Evolutionary conservation across 2,329 filamentous ascomycete species (phyloP).

Genomic region (Aspergillus floridensis): DNA sequence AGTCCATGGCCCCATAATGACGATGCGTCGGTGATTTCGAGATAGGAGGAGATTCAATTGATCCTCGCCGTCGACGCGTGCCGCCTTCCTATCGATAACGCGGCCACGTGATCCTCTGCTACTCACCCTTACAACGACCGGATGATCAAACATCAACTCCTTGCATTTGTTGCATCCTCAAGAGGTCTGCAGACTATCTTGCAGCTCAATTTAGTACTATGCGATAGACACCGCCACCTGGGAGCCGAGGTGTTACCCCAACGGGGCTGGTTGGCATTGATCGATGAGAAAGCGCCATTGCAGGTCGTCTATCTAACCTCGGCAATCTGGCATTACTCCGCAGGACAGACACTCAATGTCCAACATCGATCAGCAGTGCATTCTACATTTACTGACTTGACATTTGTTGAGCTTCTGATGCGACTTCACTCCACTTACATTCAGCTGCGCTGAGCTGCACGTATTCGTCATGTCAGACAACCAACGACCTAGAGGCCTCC

Average conservation of each 20-base stretch:
- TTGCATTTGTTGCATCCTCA: not conserved
- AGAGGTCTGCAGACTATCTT: not conserved
- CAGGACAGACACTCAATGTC: not conserved
- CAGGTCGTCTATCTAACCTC: conserved; percentile 23
- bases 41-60: not conserved
- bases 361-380: not conserved
- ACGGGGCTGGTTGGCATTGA: not conserved
- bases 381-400: not conserved
- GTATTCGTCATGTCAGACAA: conserved; percentile 36
- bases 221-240: not conserved
- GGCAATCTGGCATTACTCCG: conserved; percentile 23
- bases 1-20: conserved; percentile 36
- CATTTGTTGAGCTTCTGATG: not conserved
- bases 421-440: too few species aligned
- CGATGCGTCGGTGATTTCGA: not conserved
- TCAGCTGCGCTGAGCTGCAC: not conserved
- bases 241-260: not conserved
- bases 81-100: conserved; percentile 13
- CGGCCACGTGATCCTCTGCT: conserved; percentile 14
- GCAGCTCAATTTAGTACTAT: not conserved
- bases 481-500: conserved; percentile 65
- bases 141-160: not conserved
- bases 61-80: conserved; percentile 1
- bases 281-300: not conserved
- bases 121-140: not conserved